Base-by-base conservation (phyloP, 2,329 filamentous ascomycete species). In the Fusarium sp. region DNA sequence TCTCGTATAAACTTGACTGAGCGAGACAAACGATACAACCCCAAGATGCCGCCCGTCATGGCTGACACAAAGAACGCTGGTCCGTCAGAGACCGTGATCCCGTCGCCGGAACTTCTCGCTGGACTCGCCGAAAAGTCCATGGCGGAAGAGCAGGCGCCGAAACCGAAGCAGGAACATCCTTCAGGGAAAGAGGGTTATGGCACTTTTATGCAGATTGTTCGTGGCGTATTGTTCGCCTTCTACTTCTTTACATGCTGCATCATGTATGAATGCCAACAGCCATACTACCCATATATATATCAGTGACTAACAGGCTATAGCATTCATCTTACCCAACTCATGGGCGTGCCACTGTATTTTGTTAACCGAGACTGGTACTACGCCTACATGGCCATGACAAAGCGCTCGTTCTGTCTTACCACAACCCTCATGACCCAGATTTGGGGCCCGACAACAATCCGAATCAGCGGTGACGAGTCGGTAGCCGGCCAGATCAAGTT, bases 381-480 rank as follows among this genome's bases (percentile, higher is more conserved):
- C 76, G 85, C 88, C 61, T 96, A 92, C 78, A 96, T 96, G 86
- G 88, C 91, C 36, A 85, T 92, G 75, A 95, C 92, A 10, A 96
- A 96, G 76, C 87, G 91, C 72, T 91, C 86, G 2, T 96, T 96
- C 74, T 91, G 90, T 34, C 83, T 96, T 13, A 79, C 92, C 40
- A 88, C 89, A 62, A 93, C 90, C 19, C 90, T 89, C 40, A 87
- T 94, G 80, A 96, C 91, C 12, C 87, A 94, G 71, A 91, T 91
- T 81, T 96, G 91, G 89, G 89, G 90, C n/a, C 91, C 92, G 4
- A 95, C 91, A 1, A 84, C 88, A 5, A 89, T 96, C 52, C 84
- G 91, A 51, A 90, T 96, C 70, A 95, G 91, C 73, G 92, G 92
- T 38, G 92, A 96, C 76, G 87, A 85, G 47, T 92, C 89, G 26